Conservation (phyloP, 1,284 basidiomycete genomes). For the Pholiota adiposa region DNA sequence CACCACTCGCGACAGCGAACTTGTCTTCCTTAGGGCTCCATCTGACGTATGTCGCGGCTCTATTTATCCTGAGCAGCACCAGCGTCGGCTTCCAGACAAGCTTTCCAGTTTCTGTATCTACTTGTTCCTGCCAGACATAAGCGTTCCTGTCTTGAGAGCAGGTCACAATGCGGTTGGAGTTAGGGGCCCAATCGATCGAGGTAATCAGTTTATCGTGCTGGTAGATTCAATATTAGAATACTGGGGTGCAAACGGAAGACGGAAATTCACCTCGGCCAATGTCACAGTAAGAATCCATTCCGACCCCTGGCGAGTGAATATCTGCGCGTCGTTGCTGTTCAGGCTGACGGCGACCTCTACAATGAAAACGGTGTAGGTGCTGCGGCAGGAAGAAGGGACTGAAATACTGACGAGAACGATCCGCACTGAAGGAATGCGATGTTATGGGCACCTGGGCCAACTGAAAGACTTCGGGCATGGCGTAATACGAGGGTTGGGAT, state of each 20-base stretch:
- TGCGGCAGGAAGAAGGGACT: neutral
- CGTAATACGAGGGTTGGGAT: too few species aligned
- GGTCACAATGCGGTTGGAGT: constrained; percentile 96
- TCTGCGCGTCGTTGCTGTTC: constrained; percentile 89
- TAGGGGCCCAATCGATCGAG: constrained; percentile 98
- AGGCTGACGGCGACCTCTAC: constrained; percentile 91
- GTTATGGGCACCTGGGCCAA: constrained; percentile 87
- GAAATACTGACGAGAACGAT: constrained; percentile 71
- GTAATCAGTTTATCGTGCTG: constrained; percentile 99
- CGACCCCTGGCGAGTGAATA: constrained; percentile 70
- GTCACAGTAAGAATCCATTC: constrained; percentile 84
- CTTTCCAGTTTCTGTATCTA: constrained; percentile 71
- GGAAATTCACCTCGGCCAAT: constrained; percentile 76
- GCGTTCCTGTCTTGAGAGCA: constrained; percentile 99
- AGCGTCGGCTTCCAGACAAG: constrained; percentile 94
- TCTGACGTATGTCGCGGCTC: constrained; percentile 93
- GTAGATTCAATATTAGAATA: neutral
- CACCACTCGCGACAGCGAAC: constrained; percentile 97
- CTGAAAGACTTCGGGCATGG: constrained; percentile 83
- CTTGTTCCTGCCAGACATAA: constrained; percentile 93
- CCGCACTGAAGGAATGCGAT: constrained; percentile 91
- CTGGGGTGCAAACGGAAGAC: neutral
- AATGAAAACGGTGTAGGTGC: neutral
- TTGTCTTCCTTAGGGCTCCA: constrained; percentile 99
- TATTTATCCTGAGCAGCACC: constrained; percentile 94